Evolutionary conservation across 108 stramenopile genomes (phyloP), one percentile per base, ranked within the genome.

Genomic region (Cyclostephanos tholiformis): DNA sequence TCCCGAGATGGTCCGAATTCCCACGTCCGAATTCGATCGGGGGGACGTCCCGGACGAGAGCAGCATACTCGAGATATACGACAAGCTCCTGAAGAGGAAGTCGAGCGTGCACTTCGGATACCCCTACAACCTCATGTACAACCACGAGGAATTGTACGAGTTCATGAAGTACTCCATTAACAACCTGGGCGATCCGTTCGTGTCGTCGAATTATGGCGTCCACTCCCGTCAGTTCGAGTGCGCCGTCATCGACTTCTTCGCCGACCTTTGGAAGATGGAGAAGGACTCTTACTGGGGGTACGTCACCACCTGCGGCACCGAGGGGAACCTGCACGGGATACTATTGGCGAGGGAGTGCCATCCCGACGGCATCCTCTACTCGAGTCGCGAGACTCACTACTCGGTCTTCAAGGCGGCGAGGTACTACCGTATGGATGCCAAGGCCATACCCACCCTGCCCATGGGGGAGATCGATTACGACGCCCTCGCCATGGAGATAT

Each of bases 91-190:
- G 69, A 86, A 91, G 58, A 63, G 77, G 19, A 85, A 86, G 65
- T 87, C 85, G 11, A 75, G 74, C 16, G 89, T 92, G 9, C 93
- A 95, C 55, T 92, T 95, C 60, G 93, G 93, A 14, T 95, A 95
- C 52, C 93, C 93, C 30, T 95, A 95, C 82, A 95, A 95, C 72
- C 83, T 95, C 52, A 91, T 91, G 88, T 95, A 91, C 85, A 89
- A 95, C 71, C 90, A 91, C 67, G 83, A 86, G 48, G 93, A 95
- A 74, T 66, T 91, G 5, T 89, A 88, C 68, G 78, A 84, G 50
- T 95, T 95, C 74, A 90, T 95, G 93, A 90, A 90, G 83, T 95
- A 95, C 67, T 89, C 88, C 72, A 95, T 95, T 52, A 95, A 95
- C 75, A 95, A 95, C 65, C 80, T 95, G 14, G 93, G 93, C 56